Base-by-base conservation (phyloP, 2,329 filamentous ascomycete genomes). In the Pseudocercospora eumusae region DNA sequence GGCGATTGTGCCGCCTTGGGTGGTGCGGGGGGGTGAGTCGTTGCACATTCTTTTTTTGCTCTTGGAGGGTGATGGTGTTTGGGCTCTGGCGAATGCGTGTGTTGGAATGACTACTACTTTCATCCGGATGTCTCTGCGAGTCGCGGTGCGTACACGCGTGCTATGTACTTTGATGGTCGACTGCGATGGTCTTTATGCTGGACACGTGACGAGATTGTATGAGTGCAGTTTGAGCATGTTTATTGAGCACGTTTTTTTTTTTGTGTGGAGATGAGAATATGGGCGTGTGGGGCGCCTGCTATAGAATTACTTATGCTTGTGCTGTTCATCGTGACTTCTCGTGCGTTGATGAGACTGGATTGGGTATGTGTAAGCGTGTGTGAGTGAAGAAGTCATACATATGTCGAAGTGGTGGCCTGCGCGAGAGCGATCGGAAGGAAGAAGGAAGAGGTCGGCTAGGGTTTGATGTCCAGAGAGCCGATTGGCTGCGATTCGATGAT, bases 1-100 rank as follows among this genome's bases (percentile, higher is more conserved):
- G 7, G 66, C 70, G 50, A 72, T 69, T 9, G 68, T 69, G 15
- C 69, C 70, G 50, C 70, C 70, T 59, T 70, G 61, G 13, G 52
- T 55, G 45, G 57, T 36, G 10, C 70, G 62, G n/a, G 36, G 50
- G n/a, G 49, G 60, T 40, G 61, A 44, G 27, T 54, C 69, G 66
- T 67, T 68, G 49, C 70, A 72, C 70, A 72, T 72, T 27, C 5
- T 47, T 49, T 10, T 61, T 20, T 9, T 13, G 42, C n/a, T n/a
- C n/a, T n/a, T n/a, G n/a, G n/a, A n/a, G n/a, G n/a, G n/a, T n/a
- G n/a, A n/a, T n/a, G n/a, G n/a, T n/a, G n/a, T n/a, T n/a, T n/a
- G n/a, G n/a, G n/a, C n/a, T n/a, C n/a, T n/a, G n/a, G n/a, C n/a
- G 4, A 20, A 50, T 2, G 8, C 15, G 9, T 50, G 21, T n/a